Evolutionary conservation across 345 rosid genomes (phyloP).

Genomic region (Raphanus raphanistrum): DNA sequence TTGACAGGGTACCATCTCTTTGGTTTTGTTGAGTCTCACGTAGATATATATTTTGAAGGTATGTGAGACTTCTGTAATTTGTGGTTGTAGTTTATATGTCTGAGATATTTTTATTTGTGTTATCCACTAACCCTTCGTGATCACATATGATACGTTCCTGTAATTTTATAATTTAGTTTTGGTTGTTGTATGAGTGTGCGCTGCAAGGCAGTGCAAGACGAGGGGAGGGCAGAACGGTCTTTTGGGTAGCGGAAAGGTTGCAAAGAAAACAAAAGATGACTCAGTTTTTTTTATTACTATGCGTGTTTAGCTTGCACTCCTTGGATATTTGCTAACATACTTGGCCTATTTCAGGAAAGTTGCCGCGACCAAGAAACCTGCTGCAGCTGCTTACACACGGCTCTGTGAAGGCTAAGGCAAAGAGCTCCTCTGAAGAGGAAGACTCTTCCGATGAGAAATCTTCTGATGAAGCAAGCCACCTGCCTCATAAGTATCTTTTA

Average conservation of each 20-base stretch:
- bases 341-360: neutral
- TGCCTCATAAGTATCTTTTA: neutral
- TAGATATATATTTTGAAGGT: neutral
- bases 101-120: neutral
- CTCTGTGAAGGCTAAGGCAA: slow-evolving; percentile 41
- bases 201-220: too few relatives aligned
- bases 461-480: slow-evolving; percentile 37
- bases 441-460: slow-evolving; percentile 49
- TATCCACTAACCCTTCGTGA: neutral
- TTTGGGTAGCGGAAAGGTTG: slow-evolving; percentile 33
- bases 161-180: too few relatives aligned
- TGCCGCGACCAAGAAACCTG: slow-evolving; percentile 32
- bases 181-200: neutral
- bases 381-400: slow-evolving; percentile 44
- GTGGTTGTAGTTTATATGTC: neutral
- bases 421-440: slow-evolving; percentile 46
- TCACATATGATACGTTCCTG: neutral
- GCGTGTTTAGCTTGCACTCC: neutral
- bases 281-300: neutral
- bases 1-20: neutral
- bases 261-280: slow-evolving; percentile 47
- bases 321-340: neutral
- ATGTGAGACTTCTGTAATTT: neutral
- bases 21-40: neutral
- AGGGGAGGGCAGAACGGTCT: too few relatives aligned